Base-by-base conservation (phyloP, 208 protist species). In the Acanthamoeba culbertsoni region DNA sequence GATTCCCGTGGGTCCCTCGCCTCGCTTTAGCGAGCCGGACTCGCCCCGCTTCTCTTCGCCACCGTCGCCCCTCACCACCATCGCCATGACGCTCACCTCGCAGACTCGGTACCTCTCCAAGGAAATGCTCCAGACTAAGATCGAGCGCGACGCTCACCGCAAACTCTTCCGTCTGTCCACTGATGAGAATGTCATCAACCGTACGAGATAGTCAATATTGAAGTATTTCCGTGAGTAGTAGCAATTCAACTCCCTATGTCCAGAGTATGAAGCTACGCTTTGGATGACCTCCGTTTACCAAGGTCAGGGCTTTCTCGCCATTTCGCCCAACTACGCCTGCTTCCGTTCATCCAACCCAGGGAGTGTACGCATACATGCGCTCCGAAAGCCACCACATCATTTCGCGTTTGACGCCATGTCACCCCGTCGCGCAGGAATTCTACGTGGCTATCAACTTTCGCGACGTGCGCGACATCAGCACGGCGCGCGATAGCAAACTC, bases 211-310 rank as follows among this genome's bases (percentile, higher is more conserved):
- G 42, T 75, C 31, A 45, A 20, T 4, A 40, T 4, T 42, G 33
- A 48, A 5, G 14, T 26, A 46, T 26, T 26, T 31, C 68, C 5
- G 12, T 26, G n/a, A 16, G 31, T 73, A 16, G 0, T 10, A n/a
- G n/a, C n/a, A n/a, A n/a, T 75, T 20, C 14, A 18, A 40, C 14
- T 77, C n/a, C 18, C 16, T 4, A 23, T 63, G 10, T 86, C 40
- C 79, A 92, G 86, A 75, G 35, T 92, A 92, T n/a, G 26, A 51
- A 57, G 86, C 86, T 23, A 92, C 43, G 26, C 10, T 92, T 10
- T 92, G 86, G 86, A 65, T 92, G 86, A 75, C 86, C 2, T 92
- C 86, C 2, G 40, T 92, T 43, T 92, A 92, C 59, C 55, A 75
- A n/a, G n/a, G n/a, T 10, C 51, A 75, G 28, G 86, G 86, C 10